Percentiles rank a stretch among this genome's conserved stretches.
Conservation (phyloP, 164 flowering plant genomes). For the Taxillus chinensis region DNA sequence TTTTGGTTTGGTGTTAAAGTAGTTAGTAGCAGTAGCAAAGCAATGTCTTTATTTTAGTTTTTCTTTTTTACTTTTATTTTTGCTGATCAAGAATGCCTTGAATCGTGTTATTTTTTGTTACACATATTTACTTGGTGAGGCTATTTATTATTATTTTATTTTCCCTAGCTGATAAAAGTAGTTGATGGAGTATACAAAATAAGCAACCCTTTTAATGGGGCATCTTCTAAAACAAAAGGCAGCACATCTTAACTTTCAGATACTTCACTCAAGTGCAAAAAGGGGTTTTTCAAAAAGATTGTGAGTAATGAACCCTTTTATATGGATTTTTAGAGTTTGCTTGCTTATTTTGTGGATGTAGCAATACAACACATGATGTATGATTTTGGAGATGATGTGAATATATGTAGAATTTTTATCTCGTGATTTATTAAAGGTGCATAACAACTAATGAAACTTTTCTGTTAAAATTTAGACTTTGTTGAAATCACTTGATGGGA, state of each 20-base stretch:
- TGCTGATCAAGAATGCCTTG: too few species aligned
- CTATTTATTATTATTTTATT: background rate
- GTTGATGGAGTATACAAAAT: slow-evolving; percentile 15
- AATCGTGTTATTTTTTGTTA: too few species aligned
- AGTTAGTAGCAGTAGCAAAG: too few species aligned
- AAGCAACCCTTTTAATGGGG: slow-evolving; percentile 36
- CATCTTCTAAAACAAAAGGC: slow-evolving; percentile 44
- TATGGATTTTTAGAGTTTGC: background rate
- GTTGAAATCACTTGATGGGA: too few species aligned
- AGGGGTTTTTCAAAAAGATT: slow-evolving; percentile 90
- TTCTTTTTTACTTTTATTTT: too few species aligned
- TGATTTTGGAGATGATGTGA: slow-evolving; percentile 80
- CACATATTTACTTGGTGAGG: too few species aligned
- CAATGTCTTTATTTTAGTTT: too few species aligned
- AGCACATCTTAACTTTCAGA: slow-evolving; percentile 66
- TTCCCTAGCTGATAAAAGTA: background rate
- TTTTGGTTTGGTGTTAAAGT: too few species aligned
- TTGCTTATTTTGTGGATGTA: slow-evolving; percentile 6
- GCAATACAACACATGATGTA: slow-evolving; percentile 98
- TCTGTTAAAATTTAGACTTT: too few species aligned
- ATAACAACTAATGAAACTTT: too few species aligned
- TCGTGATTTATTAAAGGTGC: background rate
- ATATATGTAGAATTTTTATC: slow-evolving; percentile 35
- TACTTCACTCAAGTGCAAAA: slow-evolving; percentile 63
- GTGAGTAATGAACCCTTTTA: too few species aligned